Conservation (phyloP, 805 yeast genomes). For the Teunomyces gatunensis region DNA sequence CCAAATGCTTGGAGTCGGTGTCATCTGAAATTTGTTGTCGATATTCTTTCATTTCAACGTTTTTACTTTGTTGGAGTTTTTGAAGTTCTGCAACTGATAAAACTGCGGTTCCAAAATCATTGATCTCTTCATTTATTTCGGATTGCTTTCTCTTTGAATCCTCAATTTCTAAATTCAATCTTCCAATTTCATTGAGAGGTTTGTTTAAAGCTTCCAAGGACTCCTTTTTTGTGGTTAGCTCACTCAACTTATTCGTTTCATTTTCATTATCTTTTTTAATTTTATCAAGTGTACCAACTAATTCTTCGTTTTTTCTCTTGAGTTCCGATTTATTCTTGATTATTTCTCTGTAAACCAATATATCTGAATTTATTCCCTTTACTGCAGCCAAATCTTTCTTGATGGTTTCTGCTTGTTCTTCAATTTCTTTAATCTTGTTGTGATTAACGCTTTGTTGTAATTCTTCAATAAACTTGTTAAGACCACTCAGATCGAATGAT, state of each 20-base stretch:
- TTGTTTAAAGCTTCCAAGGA: constrained; percentile 18
- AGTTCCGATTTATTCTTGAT: constrained; percentile 11
- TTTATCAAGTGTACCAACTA: neutral
- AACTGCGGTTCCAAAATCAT: constrained; percentile 34
- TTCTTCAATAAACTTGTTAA: constrained; percentile 25
- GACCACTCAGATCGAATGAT: constrained; percentile 48
- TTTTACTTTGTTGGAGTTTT: constrained; percentile 35
- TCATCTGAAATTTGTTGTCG: constrained; percentile 32
- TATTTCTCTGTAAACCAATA: constrained; percentile 26
- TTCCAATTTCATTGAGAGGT: constrained; percentile 31
- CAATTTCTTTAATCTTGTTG: constrained; percentile 26
- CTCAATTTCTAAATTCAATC: constrained; percentile 31
- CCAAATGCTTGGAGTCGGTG: constrained; percentile 43
- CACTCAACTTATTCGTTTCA: constrained; percentile 7
- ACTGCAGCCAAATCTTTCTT: constrained; percentile 30
- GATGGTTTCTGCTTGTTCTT: constrained; percentile 27
- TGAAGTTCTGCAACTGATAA: constrained; percentile 48
- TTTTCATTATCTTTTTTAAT: constrained; percentile 1
- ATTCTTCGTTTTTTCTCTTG: neutral
- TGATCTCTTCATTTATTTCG: constrained; percentile 31
- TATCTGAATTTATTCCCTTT: constrained; percentile 28
- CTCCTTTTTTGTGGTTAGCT: neutral
- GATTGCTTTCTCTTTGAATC: constrained; percentile 23
- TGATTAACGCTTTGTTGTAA: constrained; percentile 28
- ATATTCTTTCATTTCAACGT: constrained; percentile 34